Evolutionary conservation across 2,329 filamentous ascomycete species (phyloP), one percentile per base, ranked within the genome.

Genomic region (Ascocoryne sarcoides): DNA sequence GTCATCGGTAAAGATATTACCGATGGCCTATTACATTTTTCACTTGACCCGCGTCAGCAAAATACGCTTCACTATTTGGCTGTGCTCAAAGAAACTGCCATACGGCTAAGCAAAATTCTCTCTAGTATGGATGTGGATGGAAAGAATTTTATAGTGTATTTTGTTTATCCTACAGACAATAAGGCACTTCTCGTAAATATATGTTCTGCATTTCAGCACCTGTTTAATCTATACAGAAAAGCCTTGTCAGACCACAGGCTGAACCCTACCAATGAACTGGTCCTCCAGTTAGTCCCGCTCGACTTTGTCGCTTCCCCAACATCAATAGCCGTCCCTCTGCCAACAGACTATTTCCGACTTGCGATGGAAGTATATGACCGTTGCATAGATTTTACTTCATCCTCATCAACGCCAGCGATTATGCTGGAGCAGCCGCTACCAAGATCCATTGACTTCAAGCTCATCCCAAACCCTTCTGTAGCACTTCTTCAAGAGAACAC

Each of bases 341-440:
- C 76, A 0, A 58, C 63, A 4, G 77, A 80, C 10, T 75, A 83
- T 51, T 65, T 68, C 32, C 73, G 66, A 40, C 65, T 89, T 12
- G 83, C 82, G 14, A 69, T 86, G 44, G 83, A 90, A 60, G 75
- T 83, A 2, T 92, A 90, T 52, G 83, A 88, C 55, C 77, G 85
- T 4, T 88, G 84, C 54, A 74, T 73, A 9, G 59, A 73, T 18
- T 74, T 75, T 36, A 65, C 65, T 7, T 71, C 73, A 9, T 60
- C 72, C 40, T 67, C 74, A 57, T 75, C 80, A 7, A 76, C 82
- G 0, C 81, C 85, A 2, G 78, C 84, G 1, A 77, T 92, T 40
- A 69, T 83, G 43, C 68, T 93, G 1, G 84, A 88, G 55, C 75
- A 80, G 48, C 67, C 76, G 1, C 65, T 83, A 3, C 83, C 84